phyloP scores from a whole-genome alignment of 2,329 filamentous ascomycete genomes.

The Canariomyces notabilis region DNA sequence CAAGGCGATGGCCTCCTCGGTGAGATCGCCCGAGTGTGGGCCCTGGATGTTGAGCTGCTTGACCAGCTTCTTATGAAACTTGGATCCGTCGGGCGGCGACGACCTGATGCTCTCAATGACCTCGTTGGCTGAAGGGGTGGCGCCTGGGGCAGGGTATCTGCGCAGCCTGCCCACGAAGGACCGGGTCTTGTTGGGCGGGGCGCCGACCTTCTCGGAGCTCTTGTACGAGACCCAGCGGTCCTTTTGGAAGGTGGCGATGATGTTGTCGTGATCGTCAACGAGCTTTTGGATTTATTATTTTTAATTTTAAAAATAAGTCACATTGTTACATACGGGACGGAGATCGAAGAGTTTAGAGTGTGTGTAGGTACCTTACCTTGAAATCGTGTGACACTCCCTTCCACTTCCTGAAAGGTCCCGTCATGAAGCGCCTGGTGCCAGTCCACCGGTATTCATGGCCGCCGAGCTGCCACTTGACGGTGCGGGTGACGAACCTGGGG shows the following conservation, averaged over 20 bases:
- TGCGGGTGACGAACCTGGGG: neutral
- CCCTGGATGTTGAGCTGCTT: neutral
- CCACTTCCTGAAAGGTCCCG: neutral
- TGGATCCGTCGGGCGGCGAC: neutral
- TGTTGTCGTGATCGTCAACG: neutral
- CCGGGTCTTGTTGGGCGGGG: neutral
- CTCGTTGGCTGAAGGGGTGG: neutral
- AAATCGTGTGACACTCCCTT: conserved; percentile 1
- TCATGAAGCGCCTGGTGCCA: neutral
- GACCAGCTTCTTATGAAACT: neutral
- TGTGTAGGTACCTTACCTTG: neutral
- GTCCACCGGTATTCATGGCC: neutral
- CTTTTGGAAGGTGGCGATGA: conserved; percentile 1
- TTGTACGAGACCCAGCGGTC: conserved; percentile 3
- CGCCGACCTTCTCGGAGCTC: neutral
- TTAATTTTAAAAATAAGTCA: neutral
- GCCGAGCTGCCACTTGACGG: neutral
- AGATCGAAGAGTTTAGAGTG: neutral
- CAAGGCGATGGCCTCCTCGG: neutral
- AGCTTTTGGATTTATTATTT: neutral
- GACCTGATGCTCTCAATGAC: neutral
- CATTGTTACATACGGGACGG: neutral
- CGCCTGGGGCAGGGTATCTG: neutral
- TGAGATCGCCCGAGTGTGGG: neutral
- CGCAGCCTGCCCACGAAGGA: neutral